Percentiles rank a stretch among this genome's conserved stretches.
Conservation (phyloP, 2,329 filamentous ascomycete genomes). For the Ophiostoma triangulosporum region DNA sequence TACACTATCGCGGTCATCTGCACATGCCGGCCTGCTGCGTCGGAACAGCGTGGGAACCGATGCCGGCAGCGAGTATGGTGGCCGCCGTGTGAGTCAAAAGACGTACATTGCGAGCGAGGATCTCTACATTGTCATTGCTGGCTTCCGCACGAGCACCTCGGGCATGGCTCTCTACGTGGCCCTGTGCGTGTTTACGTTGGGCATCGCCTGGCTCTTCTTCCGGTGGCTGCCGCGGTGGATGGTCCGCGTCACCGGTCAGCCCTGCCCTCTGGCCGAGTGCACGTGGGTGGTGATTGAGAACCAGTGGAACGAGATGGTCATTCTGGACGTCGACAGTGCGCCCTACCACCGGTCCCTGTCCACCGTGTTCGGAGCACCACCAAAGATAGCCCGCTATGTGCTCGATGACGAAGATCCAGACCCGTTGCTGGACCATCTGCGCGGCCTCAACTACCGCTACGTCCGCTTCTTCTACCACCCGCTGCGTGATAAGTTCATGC, state of each 20-base stretch:
- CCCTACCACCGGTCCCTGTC: constrained; percentile 42
- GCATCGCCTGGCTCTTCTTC: constrained; percentile 70
- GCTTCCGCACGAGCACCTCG: constrained; percentile 63
- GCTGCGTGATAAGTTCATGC: constrained; percentile 72
- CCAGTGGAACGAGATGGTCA: constrained; percentile 84
- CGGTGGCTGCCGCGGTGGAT: constrained; percentile 86
- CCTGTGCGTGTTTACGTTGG: constrained; percentile 59
- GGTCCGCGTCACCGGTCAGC: constrained; percentile 58
- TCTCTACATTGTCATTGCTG: constrained; percentile 82
- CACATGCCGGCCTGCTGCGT: constrained; percentile 52
- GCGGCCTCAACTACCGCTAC: constrained; percentile 82
- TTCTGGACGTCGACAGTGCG: constrained; percentile 51
- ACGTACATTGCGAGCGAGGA: constrained; percentile 89
- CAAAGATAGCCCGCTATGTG: constrained; percentile 33
- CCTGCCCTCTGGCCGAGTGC: constrained; percentile 57
- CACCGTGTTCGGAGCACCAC: constrained; percentile 50
- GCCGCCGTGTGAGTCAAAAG: constrained; percentile 67
- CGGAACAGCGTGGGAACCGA: constrained; percentile 58
- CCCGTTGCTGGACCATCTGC: constrained; percentile 60
- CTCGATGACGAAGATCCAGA: constrained; percentile 45
- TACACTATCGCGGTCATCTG: constrained; percentile 39
- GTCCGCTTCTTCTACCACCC: constrained; percentile 88
- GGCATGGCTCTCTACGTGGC: constrained; percentile 57
- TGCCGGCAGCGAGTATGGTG: constrained; percentile 42
- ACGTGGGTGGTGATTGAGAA: constrained; percentile 93